Evolutionary conservation across 1,284 basidiomycete genomes (phyloP), one percentile per base, ranked within the genome.

Genomic region (Puccinia coronata): DNA sequence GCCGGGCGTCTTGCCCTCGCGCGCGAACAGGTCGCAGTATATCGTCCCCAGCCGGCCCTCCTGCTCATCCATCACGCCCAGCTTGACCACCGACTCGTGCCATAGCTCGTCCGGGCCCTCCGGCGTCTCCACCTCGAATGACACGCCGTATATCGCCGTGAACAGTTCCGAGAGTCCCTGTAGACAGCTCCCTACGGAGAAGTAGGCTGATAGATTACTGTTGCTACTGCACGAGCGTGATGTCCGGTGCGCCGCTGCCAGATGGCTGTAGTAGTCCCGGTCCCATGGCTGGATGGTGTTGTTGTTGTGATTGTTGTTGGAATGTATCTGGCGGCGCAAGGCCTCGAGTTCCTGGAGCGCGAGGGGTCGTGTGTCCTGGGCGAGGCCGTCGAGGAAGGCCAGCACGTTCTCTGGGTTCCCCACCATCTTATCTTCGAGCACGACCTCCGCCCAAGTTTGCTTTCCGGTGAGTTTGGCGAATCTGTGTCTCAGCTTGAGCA

Each of bases 381-480:
- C 89, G 67, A 95, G 88, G 14, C n/a, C 53, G 53, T 57, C 31
- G 28, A 39, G 49, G 71, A 80, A 67, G 73, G 82, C 82, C 81
- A 78, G 36, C 81, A 77, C 71, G 43, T 43, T 34, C 14, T 75
- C 55, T 34, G 94, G 94, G 57, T 90, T 92, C 86, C 92, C 93
- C 5, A 94, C 95, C 95, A 98, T 98, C 88, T 96, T 98, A 87
- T 97, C 95, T 41, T 90, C 90, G 9, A 97, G 88, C 0, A 91
- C 90, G 89, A 96, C 92, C 82, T 93, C 90, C 0, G 91, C 93
- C 88, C 90, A 98, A 83, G 92, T 95, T 61, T 91, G 88, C 84
- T 91, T 90, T 11, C 95, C 95, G 25, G 96, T 91, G 25, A 97
- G 87, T 34, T 88, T 89, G 0, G 95, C 94, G 12, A 96, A 88